Evolutionary conservation across 768 basidiomycete genomes (phyloP), one percentile per base, ranked within the genome.

Genomic region (Boletus rubropictus): DNA sequence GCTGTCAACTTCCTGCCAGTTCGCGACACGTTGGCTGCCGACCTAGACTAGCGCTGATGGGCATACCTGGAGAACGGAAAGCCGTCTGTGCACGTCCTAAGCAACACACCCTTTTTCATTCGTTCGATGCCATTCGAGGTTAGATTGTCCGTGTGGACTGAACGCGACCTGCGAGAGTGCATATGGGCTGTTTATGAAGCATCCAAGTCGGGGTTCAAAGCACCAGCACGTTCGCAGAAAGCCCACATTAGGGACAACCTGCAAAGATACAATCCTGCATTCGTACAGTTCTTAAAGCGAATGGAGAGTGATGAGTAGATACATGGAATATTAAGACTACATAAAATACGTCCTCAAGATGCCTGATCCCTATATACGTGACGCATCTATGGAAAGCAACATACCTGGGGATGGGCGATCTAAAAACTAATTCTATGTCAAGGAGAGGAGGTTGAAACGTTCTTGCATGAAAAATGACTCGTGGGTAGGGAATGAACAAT

Each of bases 311-410:
- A 40, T 21, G 58, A 35, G 53, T 58, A 64, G 56, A 62, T 62
- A 62, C 60, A 62, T 9, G 42, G 51, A 53, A 60, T 55, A 63
- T 63, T 63, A 63, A 24, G 59, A 59, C 50, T 57, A 61, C 59
- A 64, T 64, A 64, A 57, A 56, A 66, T 64, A 64, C 59, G 55
- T 64, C 64, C 59, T 54, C 58, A 67, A 65, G 61, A 65, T 65
- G 55, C 55, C 61, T 57, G 60, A 62, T 62, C 61, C 59, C 46
- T 64, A 56, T 56, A 64, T 60, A 60, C 39, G 57, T 51, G 55
- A 54, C 63, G 55, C 61, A 60, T 65, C 63, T 62, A 63, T 51
- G 56, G 36, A 49, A 33, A 35, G 49, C 49, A 51, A 53, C 34
- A 46, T 24, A 47, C 10, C 35, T 47, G 51, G 39, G 54, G 45